These are phyloP conservation scores for Apiospora rasikravindrae DNA, from an alignment of 2,329 filamentous ascomycete genomes.

Conservation along the genomic window DNA sequence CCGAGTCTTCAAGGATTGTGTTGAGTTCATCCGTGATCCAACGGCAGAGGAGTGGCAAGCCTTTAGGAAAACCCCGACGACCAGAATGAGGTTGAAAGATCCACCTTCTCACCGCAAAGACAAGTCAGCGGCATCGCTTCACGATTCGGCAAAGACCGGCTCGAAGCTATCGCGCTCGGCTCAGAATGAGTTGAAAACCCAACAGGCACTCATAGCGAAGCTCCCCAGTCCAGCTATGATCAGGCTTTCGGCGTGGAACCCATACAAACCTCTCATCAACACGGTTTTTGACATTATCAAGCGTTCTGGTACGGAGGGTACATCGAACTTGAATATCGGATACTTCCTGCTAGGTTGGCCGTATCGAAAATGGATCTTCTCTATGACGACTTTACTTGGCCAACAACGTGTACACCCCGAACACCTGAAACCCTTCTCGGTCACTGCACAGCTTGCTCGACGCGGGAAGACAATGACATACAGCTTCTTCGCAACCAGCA, in stretches of 20 bases:
- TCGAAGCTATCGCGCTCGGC: constrained; percentile 5
- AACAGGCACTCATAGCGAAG: background rate
- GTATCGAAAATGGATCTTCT: constrained; percentile 41
- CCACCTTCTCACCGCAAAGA: constrained; percentile 36
- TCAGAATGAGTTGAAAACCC: constrained; percentile 23
- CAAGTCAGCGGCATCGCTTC: constrained; percentile 19
- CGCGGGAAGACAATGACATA: constrained; percentile 49
- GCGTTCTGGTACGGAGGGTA: constrained; percentile 36
- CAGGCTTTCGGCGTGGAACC: constrained; percentile 35
- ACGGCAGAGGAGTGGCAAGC: constrained; percentile 61
- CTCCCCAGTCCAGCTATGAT: constrained; percentile 26
- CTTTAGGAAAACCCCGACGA: constrained; percentile 57
- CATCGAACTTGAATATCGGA: constrained; percentile 40
- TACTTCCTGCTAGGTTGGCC: constrained; percentile 37
- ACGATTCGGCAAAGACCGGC: constrained; percentile 7
- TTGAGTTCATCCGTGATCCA: constrained; percentile 63
- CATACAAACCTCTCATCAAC: constrained; percentile 40
- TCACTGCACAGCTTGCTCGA: constrained; percentile 44
- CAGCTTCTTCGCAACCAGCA: constrained; percentile 40
- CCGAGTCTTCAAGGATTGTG: constrained; percentile 65
- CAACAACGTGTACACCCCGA: constrained; percentile 45
- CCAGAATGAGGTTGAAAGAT: constrained; percentile 32
- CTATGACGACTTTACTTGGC: constrained; percentile 39
- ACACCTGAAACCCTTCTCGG: constrained; percentile 46
- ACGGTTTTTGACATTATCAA: constrained; percentile 42